These are phyloP conservation scores for Leptosphaerulina australis DNA, from an alignment of 2,329 filamentous ascomycete genomes.

Conservation along the genomic window DNA sequence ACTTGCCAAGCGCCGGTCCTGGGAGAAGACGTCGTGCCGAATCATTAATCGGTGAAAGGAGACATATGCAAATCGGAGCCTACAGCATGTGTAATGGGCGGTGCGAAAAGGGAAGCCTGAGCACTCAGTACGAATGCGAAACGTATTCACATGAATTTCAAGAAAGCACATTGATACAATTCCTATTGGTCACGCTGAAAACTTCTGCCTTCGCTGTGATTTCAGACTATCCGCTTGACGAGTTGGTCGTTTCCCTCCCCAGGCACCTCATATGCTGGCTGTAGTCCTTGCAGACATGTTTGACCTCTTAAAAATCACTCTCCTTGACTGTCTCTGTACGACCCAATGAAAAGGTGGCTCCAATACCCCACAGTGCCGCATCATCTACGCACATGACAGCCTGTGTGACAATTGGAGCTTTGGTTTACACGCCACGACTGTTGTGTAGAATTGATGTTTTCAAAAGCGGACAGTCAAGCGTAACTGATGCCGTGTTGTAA, in stretches of 20 bases:
- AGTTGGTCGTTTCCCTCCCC: constrained; percentile 37
- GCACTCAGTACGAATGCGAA: background rate
- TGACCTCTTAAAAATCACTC: constrained; percentile 46
- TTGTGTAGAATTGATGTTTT: constrained; percentile 28
- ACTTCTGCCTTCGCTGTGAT: background rate
- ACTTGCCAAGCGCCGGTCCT: constrained; percentile 2
- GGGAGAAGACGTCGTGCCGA: background rate
- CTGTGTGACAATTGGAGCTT: constrained; percentile 45
- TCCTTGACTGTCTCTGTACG: constrained; percentile 35
- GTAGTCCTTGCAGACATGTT: constrained; percentile 44
- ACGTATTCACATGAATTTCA: background rate
- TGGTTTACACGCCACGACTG: constrained; percentile 46
- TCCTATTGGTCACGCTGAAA: background rate
- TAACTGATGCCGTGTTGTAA: constrained; percentile 38
- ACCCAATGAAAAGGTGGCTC: constrained; percentile 38
- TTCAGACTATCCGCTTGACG: constrained; percentile 37
- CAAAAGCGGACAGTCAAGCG: constrained; percentile 12
- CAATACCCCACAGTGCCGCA: constrained; percentile 42
- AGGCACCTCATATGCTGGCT: constrained; percentile 39
- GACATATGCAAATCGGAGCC: background rate
- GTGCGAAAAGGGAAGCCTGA: background rate
- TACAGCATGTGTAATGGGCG: background rate
- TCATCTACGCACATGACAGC: constrained; percentile 45
- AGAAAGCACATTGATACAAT: background rate
- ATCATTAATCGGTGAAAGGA: background rate